Percentiles rank a stretch among this genome's conserved stretches.
phyloP scores from a whole-genome alignment of 768 basidiomycete species.

The Hypsizygus marmoreus region DNA sequence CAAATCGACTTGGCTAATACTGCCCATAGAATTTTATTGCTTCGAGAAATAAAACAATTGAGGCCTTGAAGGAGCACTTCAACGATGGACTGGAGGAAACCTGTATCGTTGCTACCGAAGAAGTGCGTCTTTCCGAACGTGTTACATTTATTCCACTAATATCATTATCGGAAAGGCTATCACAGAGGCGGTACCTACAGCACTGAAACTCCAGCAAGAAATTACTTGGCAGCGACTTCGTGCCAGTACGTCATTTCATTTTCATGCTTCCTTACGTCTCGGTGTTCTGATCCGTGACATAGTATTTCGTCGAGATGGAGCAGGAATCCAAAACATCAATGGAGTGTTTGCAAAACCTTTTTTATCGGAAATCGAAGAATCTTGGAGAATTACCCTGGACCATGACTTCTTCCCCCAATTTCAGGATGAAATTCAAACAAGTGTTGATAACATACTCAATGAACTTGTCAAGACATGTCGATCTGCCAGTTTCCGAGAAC shows the following conservation, averaged over 20 bases:
- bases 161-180: no score
- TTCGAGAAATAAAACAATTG: not conserved
- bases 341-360: not conserved
- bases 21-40: not conserved
- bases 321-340: conserved; percentile 1
- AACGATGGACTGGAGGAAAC: not conserved
- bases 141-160: not conserved
- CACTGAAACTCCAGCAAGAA: not conserved
- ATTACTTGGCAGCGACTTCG: conserved; percentile 5
- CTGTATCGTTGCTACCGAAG: not conserved
- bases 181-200: not conserved
- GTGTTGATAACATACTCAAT: not conserved
- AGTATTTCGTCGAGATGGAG: not conserved
- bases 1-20: not conserved
- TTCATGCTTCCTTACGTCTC: not conserved
- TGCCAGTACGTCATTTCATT: not conserved
- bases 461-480: not conserved
- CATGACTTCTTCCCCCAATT: conserved; percentile 7
- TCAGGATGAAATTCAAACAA: not conserved
- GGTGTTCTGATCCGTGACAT: no score
- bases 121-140: not conserved
- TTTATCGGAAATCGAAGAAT: not conserved
- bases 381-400: conserved; percentile 5
- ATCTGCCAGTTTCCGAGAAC: not conserved
- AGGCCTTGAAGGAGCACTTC: conserved; percentile 1